These are phyloP conservation scores for Huntiella omanensis DNA, from an alignment of 2,329 filamentous ascomycete species.

Conservation along the genomic window DNA sequence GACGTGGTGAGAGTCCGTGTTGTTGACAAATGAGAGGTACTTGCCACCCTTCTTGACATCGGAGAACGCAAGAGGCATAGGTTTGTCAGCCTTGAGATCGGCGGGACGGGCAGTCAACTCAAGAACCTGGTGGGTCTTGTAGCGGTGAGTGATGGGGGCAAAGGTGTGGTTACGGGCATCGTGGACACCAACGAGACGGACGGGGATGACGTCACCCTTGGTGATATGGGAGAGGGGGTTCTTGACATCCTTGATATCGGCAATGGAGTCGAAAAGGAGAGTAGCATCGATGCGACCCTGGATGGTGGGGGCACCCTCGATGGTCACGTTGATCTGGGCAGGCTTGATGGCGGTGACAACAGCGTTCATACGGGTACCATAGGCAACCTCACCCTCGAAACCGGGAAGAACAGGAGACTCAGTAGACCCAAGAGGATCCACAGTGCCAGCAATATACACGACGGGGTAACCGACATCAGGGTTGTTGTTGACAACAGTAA, in stretches of 20 bases:
- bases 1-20: conserved; percentile 56
- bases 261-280: conserved; percentile 74
- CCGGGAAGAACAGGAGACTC: conserved; percentile 10
- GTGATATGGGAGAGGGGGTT: conserved; percentile 44
- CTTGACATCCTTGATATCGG: conserved; percentile 69
- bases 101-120: conserved; percentile 71
- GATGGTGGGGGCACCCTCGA: conserved; percentile 54
- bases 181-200: conserved; percentile 70
- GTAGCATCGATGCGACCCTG: conserved; percentile 89
- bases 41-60: conserved; percentile 53
- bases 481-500: conserved; percentile 56
- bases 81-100: conserved; percentile 30
- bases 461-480: conserved; percentile 49
- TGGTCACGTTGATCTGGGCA: conserved; percentile 78
- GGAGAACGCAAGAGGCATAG: conserved; percentile 45
- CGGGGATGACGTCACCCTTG: conserved; percentile 49
- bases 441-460: conserved; percentile 27
- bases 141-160: conserved; percentile 73
- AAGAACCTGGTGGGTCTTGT: conserved; percentile 61
- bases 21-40: conserved; percentile 79
- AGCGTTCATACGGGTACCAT: conserved; percentile 58
- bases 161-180: conserved; percentile 82
- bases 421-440: conserved; percentile 21
- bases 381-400: conserved; percentile 48
- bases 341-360: conserved; percentile 69